Evolutionary conservation across 306 rosid species (phyloP).

Genomic region (Sesbania bispinosa): DNA sequence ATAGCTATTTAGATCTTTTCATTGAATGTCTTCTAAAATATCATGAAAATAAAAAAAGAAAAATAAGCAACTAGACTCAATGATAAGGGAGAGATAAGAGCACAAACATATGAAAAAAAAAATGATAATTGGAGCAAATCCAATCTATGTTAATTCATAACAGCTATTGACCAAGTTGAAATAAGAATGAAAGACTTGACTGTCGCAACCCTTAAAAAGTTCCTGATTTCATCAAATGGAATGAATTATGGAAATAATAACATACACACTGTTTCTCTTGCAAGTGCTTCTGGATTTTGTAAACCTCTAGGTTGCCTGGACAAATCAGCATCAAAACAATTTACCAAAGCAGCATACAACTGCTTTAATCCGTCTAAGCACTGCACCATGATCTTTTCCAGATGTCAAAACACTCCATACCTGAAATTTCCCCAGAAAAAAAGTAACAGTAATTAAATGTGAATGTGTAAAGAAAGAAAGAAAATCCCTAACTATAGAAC

Average conservation of each 20-base stretch:
- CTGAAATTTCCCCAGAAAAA: slow-evolving; percentile 31
- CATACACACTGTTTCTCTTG: slow-evolving; percentile 76
- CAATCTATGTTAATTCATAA: slow-evolving; percentile 2
- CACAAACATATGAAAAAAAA: neutral
- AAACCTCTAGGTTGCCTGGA: slow-evolving; percentile 40
- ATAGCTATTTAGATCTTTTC: neutral
- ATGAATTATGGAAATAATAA: slow-evolving; percentile 21
- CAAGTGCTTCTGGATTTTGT: slow-evolving; percentile 60
- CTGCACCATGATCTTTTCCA: slow-evolving; percentile 47
- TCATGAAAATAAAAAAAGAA: neutral
- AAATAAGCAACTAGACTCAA: too few species aligned
- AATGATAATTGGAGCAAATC: neutral
- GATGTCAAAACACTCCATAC: slow-evolving; percentile 61
- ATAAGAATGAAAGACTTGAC: neutral
- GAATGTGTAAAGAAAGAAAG: neutral
- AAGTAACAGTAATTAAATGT: neutral
- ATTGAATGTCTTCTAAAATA: neutral
- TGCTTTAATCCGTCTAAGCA: slow-evolving; percentile 67
- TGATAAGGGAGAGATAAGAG: neutral
- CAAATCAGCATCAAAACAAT: slow-evolving; percentile 43
- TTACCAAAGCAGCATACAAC: slow-evolving; percentile 33
- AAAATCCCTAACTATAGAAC: neutral
- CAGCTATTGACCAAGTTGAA: neutral
- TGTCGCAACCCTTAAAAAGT: neutral
- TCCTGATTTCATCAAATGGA: neutral